Evolutionary conservation across 345 rosid species (phyloP), one percentile per base, ranked within the genome.

Genomic region (Salix viminalis): DNA sequence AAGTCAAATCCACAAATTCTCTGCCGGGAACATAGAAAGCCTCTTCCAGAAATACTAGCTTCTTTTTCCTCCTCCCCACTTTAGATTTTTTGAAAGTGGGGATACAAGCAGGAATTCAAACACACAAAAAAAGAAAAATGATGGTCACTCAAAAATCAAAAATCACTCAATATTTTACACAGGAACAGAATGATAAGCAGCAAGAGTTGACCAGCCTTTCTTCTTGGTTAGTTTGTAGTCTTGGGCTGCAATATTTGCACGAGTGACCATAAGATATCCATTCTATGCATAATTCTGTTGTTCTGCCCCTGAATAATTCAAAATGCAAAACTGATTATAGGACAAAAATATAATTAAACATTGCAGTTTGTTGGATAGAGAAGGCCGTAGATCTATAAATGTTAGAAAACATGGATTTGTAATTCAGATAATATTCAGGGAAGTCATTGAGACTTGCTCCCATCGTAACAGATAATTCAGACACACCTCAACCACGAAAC

Each of bases 241-340:
- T 92, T 90, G 77, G 87, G 89, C 81, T 93, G 97, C 84, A 95
- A 83, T 73, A 89, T 79, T 81, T 93, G 99, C 78, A 90, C 91
- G 36, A 95, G 88, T n/a, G 97, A 89, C 97, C 99, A 95, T 72
- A 95, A 82, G 68, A 95, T 84, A 82, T 93, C 99, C 97, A 95
- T 90, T 85, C 99, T 89, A 74, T 91, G 95, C 90, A 90, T 86
- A 39, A 80, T 82, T 78, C 84, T 89, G 82, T 86, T 89, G 83
- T 87, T 85, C 80, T 89, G 91, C 65, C 94, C 92, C 98, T 92
- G 89, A 82, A 79, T 79, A 75, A 67, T 76, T 79, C 71, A 60
- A 32, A 75, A 69, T 65, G 36, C 5, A 65, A 69, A 19, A 69
- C 79, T 44, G 68, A 52, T 36, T 66, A 24, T 30, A 37, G 39